Evolutionary conservation across 2,329 filamentous ascomycete species (phyloP), one percentile per base, ranked within the genome.

Genomic region (Aspergillus texensis): DNA sequence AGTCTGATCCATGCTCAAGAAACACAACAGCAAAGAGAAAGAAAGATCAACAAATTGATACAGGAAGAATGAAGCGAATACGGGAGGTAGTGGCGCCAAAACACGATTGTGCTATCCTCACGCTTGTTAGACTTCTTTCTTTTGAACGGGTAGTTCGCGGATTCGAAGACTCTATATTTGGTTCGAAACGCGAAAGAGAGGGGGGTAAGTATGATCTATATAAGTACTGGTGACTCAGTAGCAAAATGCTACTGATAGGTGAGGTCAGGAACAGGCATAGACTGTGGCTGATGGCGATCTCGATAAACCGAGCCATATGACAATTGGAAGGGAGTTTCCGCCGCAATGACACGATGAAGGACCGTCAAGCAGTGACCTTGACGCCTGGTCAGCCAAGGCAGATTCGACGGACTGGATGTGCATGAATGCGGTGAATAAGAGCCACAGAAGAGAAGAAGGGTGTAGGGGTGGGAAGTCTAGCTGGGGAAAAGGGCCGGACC

Each of bases 321-420:
- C 66, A 65, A 73, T 71, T 72, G 69, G 70, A 67, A 68, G 62
- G 66, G 61, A 71, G 54, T 64, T 63, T 67, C 69, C 68, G 66
- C 70, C 62, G 69, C 67, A 74, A 71, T 60, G 63, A 70, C 60
- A 69, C 65, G 64, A 67, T 67, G 62, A 67, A 65, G 60, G 66
- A 61, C 64, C 70, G 69, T 69, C 67, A 68, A 73, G 62, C 67
- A 62, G 46, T 68, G 62, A 62, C 65, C 66, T 68, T 71, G 68
- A 74, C 70, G 71, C 71, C 75, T 69, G 65, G 62, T 68, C 67
- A 64, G 71, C 64, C 75, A 74, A 78, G 76, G 76, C 77, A 77
- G 75, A 78, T 65, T 77, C 68, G 64, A 60, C 62, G 66, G 63
- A 59, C 61, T 62, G 62, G 58, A 65, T 62, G 61, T 67, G 65